Evolutionary conservation across 2,329 filamentous ascomycete species (phyloP), one percentile per base, ranked within the genome.

Genomic region (Phaeosphaeria sp.): DNA sequence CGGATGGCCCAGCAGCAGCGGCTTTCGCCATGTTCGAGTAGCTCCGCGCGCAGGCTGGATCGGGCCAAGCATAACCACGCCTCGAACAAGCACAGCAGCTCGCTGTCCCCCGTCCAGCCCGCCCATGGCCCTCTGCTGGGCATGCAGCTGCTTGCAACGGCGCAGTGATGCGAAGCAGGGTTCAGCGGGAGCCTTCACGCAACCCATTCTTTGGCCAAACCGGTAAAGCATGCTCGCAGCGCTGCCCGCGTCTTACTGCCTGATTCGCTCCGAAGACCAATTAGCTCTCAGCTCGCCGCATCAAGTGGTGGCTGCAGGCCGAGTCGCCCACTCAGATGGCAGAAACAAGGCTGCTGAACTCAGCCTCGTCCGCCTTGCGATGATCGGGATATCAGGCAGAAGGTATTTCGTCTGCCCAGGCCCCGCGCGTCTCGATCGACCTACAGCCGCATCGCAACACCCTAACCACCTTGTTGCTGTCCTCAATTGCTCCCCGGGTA

Each of bases 291-390:
- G 69, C 70, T 68, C 62, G 68, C 72, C 66, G 65, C 59, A 71
- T 73, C 67, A 71, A 69, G 67, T 68, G 62, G 72, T 72, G 71
- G 72, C 71, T 74, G 71, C 72, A 74, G 65, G 41, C 60, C 63
- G 62, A 64, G 66, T 69, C 65, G 68, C 67, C 73, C 73, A 73
- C 70, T 75, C 69, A 72, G 62, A 74, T 69, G 71, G 67, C 64
- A 72, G 67, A 68, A 73, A 70, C 72, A 70, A 77, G 74, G 74
- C 74, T 77, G 72, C 63, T 71, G 63, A 68, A 69, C 69, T 69
- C 73, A 74, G 72, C 72, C 72, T 75, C 72, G 74, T 72, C 62
- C 68, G 68, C 72, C 65, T 67, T 68, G 68, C 67, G 59, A 72
- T 71, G 69, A 65, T 72, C 71, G 63, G 64, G 63, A 69, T 69